Percentiles rank a stretch among this genome's conserved stretches.
These are phyloP conservation scores for Globisporangium cylindrosporum DNA, from an alignment of 352 stramenopile species.

Conservation along the genomic window DNA sequence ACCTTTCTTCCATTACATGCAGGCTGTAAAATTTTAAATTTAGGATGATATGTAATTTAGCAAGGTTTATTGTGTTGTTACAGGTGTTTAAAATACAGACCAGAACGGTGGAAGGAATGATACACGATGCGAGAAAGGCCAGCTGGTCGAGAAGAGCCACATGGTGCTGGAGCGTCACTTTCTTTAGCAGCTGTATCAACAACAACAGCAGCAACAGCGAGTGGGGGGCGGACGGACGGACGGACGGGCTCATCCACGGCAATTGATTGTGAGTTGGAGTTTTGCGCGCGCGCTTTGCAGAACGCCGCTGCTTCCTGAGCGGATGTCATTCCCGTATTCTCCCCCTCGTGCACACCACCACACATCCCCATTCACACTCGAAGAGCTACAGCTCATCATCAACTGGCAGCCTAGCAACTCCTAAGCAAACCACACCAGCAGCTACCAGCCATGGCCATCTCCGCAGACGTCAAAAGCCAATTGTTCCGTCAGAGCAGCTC, in stretches of 20 bases:
- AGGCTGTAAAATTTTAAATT: too few species aligned
- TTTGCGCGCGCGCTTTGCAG: background rate
- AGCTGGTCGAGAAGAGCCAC: background rate
- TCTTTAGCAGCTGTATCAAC: background rate
- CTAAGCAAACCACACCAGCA: background rate
- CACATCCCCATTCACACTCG: background rate
- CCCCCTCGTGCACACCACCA: background rate
- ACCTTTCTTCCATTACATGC: background rate
- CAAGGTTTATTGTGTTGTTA: too few species aligned
- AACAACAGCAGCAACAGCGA: background rate
- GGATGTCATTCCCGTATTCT: background rate
- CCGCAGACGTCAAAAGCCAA: conserved; percentile 18
- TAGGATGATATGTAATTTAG: background rate
- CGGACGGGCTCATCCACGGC: background rate
- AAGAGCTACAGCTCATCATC: background rate
- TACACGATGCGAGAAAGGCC: background rate
- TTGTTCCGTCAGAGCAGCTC: conserved; percentile 20
- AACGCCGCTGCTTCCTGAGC: background rate
- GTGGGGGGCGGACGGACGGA: background rate
- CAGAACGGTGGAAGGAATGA: conserved; percentile 5
- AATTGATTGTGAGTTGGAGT: background rate
- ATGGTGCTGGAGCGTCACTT: background rate
- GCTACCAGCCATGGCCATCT: conserved; percentile 10
- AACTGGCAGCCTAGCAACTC: background rate
- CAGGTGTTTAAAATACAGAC: background rate